Evolutionary conservation across 2,329 filamentous ascomycete species (phyloP).

Genomic region (Colletotrichum brevisporum): DNA sequence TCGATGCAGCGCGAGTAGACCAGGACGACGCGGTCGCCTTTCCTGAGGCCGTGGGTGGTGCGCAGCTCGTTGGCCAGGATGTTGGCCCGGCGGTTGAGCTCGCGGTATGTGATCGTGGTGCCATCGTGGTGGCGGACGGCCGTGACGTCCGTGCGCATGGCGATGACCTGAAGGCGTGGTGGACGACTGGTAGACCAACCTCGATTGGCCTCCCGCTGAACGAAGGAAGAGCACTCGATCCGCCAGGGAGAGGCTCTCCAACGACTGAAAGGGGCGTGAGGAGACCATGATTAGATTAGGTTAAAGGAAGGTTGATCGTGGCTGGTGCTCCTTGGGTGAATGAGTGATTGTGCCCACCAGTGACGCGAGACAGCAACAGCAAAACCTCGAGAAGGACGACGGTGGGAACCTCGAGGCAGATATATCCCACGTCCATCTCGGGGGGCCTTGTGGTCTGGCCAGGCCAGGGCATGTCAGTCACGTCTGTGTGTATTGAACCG

Average conservation of each 20-base stretch:
- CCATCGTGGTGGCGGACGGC: slow-evolving; percentile 55
- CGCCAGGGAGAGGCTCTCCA: slow-evolving; percentile 39
- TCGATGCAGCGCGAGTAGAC: slow-evolving; percentile 69
- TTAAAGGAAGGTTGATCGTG: background rate
- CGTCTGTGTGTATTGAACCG: background rate
- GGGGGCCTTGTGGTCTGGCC: slow-evolving; percentile 9
- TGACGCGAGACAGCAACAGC: slow-evolving; percentile 10
- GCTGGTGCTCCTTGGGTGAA: slow-evolving; percentile 4
- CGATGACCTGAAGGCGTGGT: slow-evolving; percentile 44
- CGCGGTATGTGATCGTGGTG: slow-evolving; percentile 58
- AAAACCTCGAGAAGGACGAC: background rate
- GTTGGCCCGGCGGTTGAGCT: slow-evolving; percentile 60
- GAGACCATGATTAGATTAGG: slow-evolving; percentile 27
- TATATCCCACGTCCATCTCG: slow-evolving; percentile 24
- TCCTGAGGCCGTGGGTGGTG: slow-evolving; percentile 53
- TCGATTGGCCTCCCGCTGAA: slow-evolving; percentile 38
- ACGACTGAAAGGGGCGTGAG: slow-evolving; percentile 34
- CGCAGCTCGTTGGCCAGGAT: slow-evolving; percentile 57
- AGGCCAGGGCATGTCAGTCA: slow-evolving; percentile 1
- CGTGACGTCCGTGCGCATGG: slow-evolving; percentile 48
- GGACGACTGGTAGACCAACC: slow-evolving; percentile 37
- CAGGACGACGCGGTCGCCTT: slow-evolving; percentile 65
- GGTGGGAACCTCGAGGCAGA: slow-evolving; percentile 30
- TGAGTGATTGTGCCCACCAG: slow-evolving; percentile 29
- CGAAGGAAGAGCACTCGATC: slow-evolving; percentile 39